Base-by-base conservation (phyloP, 2,329 filamentous ascomycete genomes). In the Dactylellina parvicollis region DNA sequence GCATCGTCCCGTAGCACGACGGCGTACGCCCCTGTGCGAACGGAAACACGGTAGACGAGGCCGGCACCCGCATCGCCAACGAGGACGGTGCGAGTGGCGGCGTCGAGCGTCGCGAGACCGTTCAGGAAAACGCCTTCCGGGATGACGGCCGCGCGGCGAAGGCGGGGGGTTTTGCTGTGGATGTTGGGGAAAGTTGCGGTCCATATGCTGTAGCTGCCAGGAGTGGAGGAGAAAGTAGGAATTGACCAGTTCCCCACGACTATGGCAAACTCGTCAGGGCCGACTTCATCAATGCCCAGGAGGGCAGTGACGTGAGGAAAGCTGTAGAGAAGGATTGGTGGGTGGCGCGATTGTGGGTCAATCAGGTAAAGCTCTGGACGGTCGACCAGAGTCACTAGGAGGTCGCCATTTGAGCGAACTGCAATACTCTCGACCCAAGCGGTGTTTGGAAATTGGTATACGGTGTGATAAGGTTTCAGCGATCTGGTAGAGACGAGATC, bases 141-240 rank as follows among this genome's bases (percentile, higher is more conserved):
- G 38, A 57, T 57, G 8, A 22, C 36, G 8, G 38, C 38, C 12
- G 24, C 38, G 22, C 38, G 54, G 2, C 36, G 54, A 22, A 57
- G 38, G 30, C 14, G 36, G 4, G 26, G 20, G 4, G 14, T 20
- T 9, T 44, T 44, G 16, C 54, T 57, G 4, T 46, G 2, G 8
- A 10, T 9, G 16, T n/a, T 57, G n/a, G 36, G 24, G 38, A 57
- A 57, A 1, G 54, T 57, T 14, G 54, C 54, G 10, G 54, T 57
- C 54, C 54, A 57, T 36, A 57, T 59, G 40, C 55, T 59, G 18
- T 59, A 47, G 2, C 14, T 59, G n/a, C 55, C 40, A 14, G 55
- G 55, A n/a, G 55, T 59, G 4, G 55, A 22, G 3, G 55, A 59
- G 24, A 59, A 59, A 5, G 55, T 47, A 24, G 55, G 38, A 24